Evolutionary conservation across 306 rosid genomes (phyloP).

Genomic region (Corylus avellana): DNA sequence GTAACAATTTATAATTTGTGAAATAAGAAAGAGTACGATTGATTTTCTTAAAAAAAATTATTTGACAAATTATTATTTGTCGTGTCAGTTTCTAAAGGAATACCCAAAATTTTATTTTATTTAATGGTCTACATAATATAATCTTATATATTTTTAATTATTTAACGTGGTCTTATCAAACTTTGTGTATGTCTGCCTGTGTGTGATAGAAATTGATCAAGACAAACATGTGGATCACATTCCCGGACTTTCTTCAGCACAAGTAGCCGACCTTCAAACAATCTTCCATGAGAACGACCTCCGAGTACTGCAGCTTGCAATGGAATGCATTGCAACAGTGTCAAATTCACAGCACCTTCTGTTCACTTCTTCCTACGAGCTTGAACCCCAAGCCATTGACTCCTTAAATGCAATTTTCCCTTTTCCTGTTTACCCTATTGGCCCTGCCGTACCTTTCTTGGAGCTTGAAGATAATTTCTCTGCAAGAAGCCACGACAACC

Average conservation of each 20-base stretch:
- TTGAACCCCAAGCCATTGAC: slow-evolving; percentile 44
- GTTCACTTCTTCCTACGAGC: slow-evolving; percentile 39
- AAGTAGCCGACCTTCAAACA: slow-evolving; percentile 41
- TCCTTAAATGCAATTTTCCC: slow-evolving; percentile 19
- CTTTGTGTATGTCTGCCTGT: neutral
- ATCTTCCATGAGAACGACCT: neutral
- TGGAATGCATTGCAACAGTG: slow-evolving; percentile 20
- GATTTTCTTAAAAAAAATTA: too few species aligned
- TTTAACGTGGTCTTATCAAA: neutral
- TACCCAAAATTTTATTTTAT: too few species aligned
- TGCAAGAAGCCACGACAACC: neutral
- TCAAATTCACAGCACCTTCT: slow-evolving; percentile 38
- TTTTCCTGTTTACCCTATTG: slow-evolving; percentile 37
- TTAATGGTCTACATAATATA: too few species aligned
- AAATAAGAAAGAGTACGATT: too few species aligned
- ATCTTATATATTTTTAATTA: too few species aligned
- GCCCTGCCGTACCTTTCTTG: slow-evolving; percentile 23
- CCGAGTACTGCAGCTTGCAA: neutral
- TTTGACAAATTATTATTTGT: too few species aligned
- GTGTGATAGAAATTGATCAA: slow-evolving; percentile 25
- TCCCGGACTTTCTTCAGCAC: too few species aligned
- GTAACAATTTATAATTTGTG: too few species aligned
- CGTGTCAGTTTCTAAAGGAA: too few species aligned
- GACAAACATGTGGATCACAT: slow-evolving; percentile 42
- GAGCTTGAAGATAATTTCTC: neutral